These are phyloP conservation scores for Clathrospora elynae DNA, from an alignment of 2,329 filamentous ascomycete genomes.

Conservation along the genomic window DNA sequence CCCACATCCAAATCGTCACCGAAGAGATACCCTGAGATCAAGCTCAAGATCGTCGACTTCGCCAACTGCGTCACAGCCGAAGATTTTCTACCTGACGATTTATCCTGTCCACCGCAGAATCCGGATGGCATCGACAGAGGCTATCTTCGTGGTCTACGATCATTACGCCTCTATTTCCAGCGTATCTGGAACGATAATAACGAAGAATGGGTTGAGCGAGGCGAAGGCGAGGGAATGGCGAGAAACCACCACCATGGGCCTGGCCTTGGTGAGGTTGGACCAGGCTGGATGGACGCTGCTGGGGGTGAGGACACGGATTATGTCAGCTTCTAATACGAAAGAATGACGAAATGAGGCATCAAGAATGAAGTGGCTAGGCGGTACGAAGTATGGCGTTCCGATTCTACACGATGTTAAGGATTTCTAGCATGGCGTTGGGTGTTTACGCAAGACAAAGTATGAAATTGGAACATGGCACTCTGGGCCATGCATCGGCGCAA, in stretches of 20 bases:
- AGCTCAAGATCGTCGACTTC: conserved; percentile 98
- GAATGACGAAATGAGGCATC: no score
- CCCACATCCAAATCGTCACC: conserved; percentile 15
- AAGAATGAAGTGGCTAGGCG: no score
- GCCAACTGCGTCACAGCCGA: conserved; percentile 94
- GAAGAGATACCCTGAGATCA: conserved; percentile 62
- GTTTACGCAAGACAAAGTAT: no score
- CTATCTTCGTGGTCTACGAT: conserved; percentile 83
- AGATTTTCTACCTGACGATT: conserved; percentile 64
- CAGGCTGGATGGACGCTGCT: conserved; percentile 44
- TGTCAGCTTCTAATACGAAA: conserved; percentile 41
- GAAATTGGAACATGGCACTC: no score
- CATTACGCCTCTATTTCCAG: conserved; percentile 81
- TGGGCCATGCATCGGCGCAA: no score
- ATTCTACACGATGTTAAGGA: no score
- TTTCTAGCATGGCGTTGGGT: no score
- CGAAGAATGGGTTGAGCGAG: conserved; percentile 52
- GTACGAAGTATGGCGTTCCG: no score
- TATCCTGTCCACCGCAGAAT: conserved; percentile 77
- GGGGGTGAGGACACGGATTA: conserved; percentile 45
- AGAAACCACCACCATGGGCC: conserved; percentile 40
- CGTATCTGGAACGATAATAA: conserved; percentile 81
- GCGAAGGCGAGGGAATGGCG: conserved; percentile 50
- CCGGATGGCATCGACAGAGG: conserved; percentile 82
- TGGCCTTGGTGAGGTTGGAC: conserved; percentile 39